Base-by-base conservation (phyloP, 495 filamentous ascomycete genomes). In the Echria macrotheca region DNA sequence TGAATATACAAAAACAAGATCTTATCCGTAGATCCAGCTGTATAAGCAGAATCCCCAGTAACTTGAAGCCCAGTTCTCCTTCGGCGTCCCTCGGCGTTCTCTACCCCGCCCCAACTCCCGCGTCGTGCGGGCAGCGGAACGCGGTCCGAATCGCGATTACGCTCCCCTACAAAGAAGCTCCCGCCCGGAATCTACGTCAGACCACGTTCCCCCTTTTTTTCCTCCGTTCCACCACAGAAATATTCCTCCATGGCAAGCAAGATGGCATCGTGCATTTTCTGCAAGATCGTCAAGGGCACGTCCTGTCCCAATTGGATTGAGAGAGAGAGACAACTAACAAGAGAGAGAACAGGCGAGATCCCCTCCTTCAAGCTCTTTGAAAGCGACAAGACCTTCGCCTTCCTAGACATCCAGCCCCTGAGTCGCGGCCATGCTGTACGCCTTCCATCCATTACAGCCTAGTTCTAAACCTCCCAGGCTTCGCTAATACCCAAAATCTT, bases 301-400 rank as follows among this genome's bases (percentile, higher is more conserved):
- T 55, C 31, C 32, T 25, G 32, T 12, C 49, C 29, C 15, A 9
- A 35, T 23, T 21, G 12, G 18, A 33, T 40, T 47, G 39, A 53
- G 32, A 45, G n/a, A n/a, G n/a, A n/a, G n/a, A n/a, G n/a, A n/a
- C n/a, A n/a, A n/a, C n/a, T n/a, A n/a, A n/a, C n/a, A n/a, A n/a
- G n/a, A n/a, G n/a, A n/a, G 45, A 12, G 26, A 18, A 28, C 61
- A 94, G 89, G 89, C 56, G 91, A 96, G 33, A 95, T 96, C 71
- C 90, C 91, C 39, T 87, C 84, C 58, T 87, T 96, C 73, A 96
- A 95, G 78, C 79, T 97, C 72, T 88, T 86, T 61, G 93, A 98
- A 69, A 87, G 73, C 59, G 88, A 95, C 24, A 94, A 90, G 75
- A 86, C 93, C 51, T 77, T 96, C 12, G 93, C 93, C 4, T 99